Base-by-base conservation (phyloP, 108 stramenopile genomes). In the Mediolabrus comicus region DNA sequence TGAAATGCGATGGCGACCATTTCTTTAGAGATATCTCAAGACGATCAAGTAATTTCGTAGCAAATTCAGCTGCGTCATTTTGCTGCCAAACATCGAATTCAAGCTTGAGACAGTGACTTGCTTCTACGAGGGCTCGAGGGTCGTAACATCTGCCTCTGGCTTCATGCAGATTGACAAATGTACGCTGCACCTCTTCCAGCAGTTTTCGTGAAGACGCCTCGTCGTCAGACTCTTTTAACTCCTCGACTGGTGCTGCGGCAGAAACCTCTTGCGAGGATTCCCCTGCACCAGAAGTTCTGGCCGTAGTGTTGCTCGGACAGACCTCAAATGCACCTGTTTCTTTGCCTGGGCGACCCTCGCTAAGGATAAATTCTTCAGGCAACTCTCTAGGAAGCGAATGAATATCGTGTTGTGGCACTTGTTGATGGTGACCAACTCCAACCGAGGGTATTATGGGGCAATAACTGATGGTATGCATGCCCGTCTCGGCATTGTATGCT, bases 41-140 rank as follows among this genome's bases (percentile, higher is more conserved):
- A 41, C 89, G 77, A 71, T 98, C 98, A 14, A 98, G 83, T 7
- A 98, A 83, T 71, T 98, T 97, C 69, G 93, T 95, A 13, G 92
- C 92, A 72, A 97, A 98, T 66, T 98, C 98, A 14, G 95, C 89
- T n/a, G 98, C 97, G 69, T 98, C 98, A 70, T 98, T 98, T 76
- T 98, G 98, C 72, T 98, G 98, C 94, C 95, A 97, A 39, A 98
- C 95, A 54, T 95, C 94, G 66, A 96, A 98, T 65, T 97, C 94
- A 19, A 98, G 83, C 59, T 97, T 98, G 71, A 98, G 85, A 71
- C 95, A 95, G 25, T 84, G 81, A 69, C 96, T 94, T 0, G 96
- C 96, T 59, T 97, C 97, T 26, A 98, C 96, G 14, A 98, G 83
- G 7, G 88, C 81, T 17, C 87, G 80, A 13, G 98, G 98, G 75